phyloP scores from a whole-genome alignment of 1,284 basidiomycete genomes.

The Exobasidium rhododendri region DNA sequence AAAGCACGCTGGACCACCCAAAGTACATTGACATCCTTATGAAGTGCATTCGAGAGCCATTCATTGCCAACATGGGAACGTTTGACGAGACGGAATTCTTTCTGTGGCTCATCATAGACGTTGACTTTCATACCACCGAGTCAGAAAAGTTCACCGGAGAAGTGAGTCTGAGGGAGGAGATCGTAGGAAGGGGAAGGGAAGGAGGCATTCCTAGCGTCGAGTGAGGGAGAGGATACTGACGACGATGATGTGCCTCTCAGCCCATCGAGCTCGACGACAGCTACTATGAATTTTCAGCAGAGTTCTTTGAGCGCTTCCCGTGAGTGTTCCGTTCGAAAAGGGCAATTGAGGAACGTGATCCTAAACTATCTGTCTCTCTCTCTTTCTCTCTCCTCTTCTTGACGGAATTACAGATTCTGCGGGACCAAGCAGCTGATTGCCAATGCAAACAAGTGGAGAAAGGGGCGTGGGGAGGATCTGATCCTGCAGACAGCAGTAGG shows the following conservation, averaged over 20 bases:
- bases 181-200: no score
- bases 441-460: not conserved
- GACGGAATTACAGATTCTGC: no score
- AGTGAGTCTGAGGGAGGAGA: no score
- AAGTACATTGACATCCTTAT: not conserved
- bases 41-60: not conserved
- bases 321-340: no score
- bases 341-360: no score
- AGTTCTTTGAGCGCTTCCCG: not conserved
- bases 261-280: not conserved
- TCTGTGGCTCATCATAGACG: not conserved
- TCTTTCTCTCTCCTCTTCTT: no score
- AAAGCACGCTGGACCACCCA: not conserved
- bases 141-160: no score
- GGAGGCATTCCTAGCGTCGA: no score
- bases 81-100: not conserved
- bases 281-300: not conserved
- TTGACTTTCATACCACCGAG: not conserved
- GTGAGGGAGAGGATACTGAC: no score
- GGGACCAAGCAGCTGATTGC: not conserved
- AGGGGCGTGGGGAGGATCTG: not conserved
- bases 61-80: not conserved
- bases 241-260: no score
- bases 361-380: no score
- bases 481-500: not conserved